Evolutionary conservation across 345 rosid genomes (phyloP), one percentile per base, ranked within the genome.

Genomic region (Brassica incana): DNA sequence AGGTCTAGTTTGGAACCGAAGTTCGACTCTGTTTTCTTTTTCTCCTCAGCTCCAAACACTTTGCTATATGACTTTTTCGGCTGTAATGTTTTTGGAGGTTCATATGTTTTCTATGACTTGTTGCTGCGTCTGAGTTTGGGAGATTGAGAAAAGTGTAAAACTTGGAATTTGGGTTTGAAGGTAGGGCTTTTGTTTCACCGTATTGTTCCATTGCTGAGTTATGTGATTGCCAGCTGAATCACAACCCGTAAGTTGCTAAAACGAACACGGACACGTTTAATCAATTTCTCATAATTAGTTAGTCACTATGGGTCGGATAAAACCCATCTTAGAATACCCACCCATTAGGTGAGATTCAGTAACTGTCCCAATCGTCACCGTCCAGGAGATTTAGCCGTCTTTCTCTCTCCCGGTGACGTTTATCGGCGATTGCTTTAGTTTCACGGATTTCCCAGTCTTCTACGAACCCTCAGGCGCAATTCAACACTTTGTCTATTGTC

Each of bases 1-100:
- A 77, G 75, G 64, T 63, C 1, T 64, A 52, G 12, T 71, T 77
- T 20, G 54, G 32, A 66, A 66, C 73, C 62, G 58, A 72, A 78
- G 36, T 38, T 58, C 0, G 20, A 25, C 20, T 36, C 67, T 64
- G 2, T 38, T 8, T 38, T 36, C 40, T 7, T 38, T 48, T 62
- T 10, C 11, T 2, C 45, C 14, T 9, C 52, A 60, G 62, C 30
- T 63, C 45, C 65, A 77, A 25, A 71, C 81, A 27, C 71, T 65
- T 27, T 15, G 72, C 67, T 33, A 8, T 35, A 35, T 16, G 75
- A 61, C 30, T 9, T 9, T 70, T 35, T 69, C 5, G 54, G 54
- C 70, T 45, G 27, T 62, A 20, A 62, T 18, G 38, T 9, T 23
- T 52, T 52, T 15, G 59, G 59, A n/a, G 18, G 18, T n/a, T 52